Base-by-base conservation (phyloP, 2,329 filamentous ascomycete genomes). In the Aspergillus sp. region DNA sequence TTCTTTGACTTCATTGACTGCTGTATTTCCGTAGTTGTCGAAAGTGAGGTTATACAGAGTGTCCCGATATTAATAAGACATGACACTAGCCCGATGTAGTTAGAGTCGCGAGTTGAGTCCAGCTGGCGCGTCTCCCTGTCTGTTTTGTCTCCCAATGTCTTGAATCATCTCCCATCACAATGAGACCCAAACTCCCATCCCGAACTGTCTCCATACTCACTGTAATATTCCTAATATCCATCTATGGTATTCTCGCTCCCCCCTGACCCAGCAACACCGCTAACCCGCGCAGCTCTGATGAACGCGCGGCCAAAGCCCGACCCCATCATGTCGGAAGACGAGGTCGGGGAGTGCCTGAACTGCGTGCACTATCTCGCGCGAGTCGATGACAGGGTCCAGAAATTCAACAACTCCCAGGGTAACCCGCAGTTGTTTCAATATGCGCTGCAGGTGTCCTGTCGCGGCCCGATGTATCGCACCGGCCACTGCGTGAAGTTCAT, bases 391-490 rank as follows among this genome's bases (percentile, higher is more conserved):
- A 58, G 61, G 57, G 54, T 64, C n/a, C 49, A 27, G 3, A 19
- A 52, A 14, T 37, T 23, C 17, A 40, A 46, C 17, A 39, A 45
- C 19, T 55, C 56, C 3, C 25, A 48, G 12, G 58, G 51, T 21
- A 64, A 64, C 9, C 46, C 45, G 2, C 56, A 61, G 52, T 63
- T 61, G 33, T 61, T 61, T 41, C 49, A 43, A 7, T 64, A 64
- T 19, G 60, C 62, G 11, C 41, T 57, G 14, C 58, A 62, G 40
- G 46, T 44, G 5, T 59, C 60, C 9, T 64, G 62, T 55, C 62
- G 58, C 6, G 58, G 58, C 9, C 17, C 27, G 2, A 21, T 64
- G 43, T 48, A 48, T 11, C 25, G 61, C 2, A 33, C 45, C 21
- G 55, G 56, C 3, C 56, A 46, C 23, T 64, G 62, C 55, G 50